Evolutionary conservation across 768 basidiomycete genomes (phyloP).

Genomic region (Boletus coccyginus): DNA sequence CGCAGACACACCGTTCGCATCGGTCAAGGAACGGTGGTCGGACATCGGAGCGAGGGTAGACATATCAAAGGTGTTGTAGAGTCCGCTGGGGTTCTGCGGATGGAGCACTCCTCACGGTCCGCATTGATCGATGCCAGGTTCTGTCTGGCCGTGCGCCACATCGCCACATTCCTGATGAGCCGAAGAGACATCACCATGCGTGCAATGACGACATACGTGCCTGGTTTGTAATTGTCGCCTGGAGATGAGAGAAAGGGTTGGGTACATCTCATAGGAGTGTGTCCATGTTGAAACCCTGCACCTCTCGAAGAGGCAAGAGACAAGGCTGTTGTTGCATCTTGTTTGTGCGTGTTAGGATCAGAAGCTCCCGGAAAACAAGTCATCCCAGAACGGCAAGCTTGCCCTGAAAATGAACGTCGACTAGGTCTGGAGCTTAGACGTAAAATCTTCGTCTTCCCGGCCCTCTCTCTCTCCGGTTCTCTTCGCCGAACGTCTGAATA

Average conservation of each 20-base stretch:
- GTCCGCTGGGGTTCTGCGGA: not conserved
- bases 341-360: conserved; percentile 31
- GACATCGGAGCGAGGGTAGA: not conserved
- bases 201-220: conserved; percentile 20
- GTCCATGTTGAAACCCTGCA: not conserved
- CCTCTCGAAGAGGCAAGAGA: not conserved
- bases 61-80: not conserved
- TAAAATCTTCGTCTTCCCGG: not conserved
- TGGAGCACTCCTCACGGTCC: not conserved
- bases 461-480: not conserved
- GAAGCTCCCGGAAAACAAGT: conserved; percentile 24
- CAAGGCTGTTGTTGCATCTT: conserved; percentile 7
- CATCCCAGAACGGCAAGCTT: conserved; percentile 11
- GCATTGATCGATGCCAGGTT: not conserved
- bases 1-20: not conserved
- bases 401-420: conserved; percentile 1
- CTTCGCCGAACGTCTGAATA: not conserved
- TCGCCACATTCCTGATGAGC: conserved; percentile 15
- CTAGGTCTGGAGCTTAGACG: not conserved
- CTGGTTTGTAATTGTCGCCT: not conserved
- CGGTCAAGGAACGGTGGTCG: not conserved
- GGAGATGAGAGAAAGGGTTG: not conserved
- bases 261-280: not conserved
- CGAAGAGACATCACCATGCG: not conserved
- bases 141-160: conserved; percentile 16